Percentiles rank a stretch among this genome's conserved stretches.
Conservation (phyloP, 2,329 filamentous ascomycete species). For the Fusarium bulbicola region DNA sequence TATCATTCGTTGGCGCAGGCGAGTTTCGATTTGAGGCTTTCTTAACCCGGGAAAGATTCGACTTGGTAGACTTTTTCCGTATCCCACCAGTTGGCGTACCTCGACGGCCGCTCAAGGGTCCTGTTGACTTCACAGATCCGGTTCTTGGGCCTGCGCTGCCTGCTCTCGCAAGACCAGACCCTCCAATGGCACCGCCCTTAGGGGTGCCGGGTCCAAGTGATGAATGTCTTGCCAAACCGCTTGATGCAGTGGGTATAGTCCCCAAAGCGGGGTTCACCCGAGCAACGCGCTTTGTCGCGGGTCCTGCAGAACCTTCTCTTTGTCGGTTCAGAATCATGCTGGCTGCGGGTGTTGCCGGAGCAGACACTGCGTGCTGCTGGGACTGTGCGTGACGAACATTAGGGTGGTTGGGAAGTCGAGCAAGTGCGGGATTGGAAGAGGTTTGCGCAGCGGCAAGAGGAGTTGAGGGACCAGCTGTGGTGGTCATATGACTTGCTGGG, state of each 20-base stretch:
- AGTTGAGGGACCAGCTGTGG: conserved; percentile 39
- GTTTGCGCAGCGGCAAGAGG: conserved; percentile 40
- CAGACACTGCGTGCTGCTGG: conserved; percentile 64
- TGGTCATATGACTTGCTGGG: conserved; percentile 49
- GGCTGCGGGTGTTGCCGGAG: conserved; percentile 68
- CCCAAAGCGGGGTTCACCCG: conserved; percentile 59
- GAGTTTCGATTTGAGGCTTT: conserved; percentile 67
- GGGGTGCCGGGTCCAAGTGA: conserved; percentile 71
- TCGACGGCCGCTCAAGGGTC: conserved; percentile 55
- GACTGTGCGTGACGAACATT: conserved; percentile 61
- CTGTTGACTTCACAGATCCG: conserved; percentile 55
- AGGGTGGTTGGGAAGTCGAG: conserved; percentile 54
- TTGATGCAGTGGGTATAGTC: conserved; percentile 61
- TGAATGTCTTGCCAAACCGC: conserved; percentile 68
- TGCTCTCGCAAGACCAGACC: conserved; percentile 54
- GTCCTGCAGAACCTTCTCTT: conserved; percentile 68
- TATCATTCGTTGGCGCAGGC: conserved; percentile 70
- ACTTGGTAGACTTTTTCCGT: conserved; percentile 66
- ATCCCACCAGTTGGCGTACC: conserved; percentile 54
- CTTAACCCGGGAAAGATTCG: conserved; percentile 70
- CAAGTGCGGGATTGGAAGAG: conserved; percentile 53
- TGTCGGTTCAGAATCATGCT: conserved; percentile 67
- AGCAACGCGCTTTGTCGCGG: conserved; percentile 63
- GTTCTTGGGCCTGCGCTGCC: conserved; percentile 70
- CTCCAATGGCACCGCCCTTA: conserved; percentile 52